These are phyloP conservation scores for Lentinula sp. DNA, from an alignment of 768 basidiomycete genomes.

Conservation along the genomic window DNA sequence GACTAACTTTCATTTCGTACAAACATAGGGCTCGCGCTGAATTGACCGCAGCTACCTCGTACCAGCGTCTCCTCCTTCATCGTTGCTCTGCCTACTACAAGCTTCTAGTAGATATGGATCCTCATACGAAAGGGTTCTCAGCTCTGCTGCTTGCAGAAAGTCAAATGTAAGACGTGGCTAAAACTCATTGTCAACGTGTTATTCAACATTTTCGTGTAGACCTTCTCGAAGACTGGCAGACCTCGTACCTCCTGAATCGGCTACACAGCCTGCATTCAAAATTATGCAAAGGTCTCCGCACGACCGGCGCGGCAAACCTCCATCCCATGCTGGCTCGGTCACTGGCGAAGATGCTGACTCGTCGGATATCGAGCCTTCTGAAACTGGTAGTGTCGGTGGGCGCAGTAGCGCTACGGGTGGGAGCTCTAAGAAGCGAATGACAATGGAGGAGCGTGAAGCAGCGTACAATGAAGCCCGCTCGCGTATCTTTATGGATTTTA, in stretches of 20 bases:
- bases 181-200: conserved; percentile 11
- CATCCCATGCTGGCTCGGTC: conserved; percentile 69
- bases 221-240: conserved; percentile 67
- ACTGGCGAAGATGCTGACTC: conserved; percentile 70
- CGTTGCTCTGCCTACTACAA: conserved; percentile 81
- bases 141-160: conserved; percentile 58
- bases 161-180: conserved; percentile 54
- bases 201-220: conserved; percentile 29
- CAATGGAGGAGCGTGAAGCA: conserved; percentile 81
- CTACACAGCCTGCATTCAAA: conserved; percentile 74
- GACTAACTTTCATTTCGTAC: conserved; percentile 2
- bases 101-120: conserved; percentile 65
- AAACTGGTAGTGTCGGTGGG: conserved; percentile 70
- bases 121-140: conserved; percentile 53
- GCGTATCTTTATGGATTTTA: conserved; percentile 80
- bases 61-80: conserved; percentile 82
- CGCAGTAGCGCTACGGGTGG: conserved; percentile 58
- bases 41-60: conserved; percentile 64
- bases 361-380: conserved; percentile 77
- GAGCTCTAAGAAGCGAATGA: conserved; percentile 60
- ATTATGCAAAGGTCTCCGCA: conserved; percentile 69
- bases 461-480: conserved; percentile 86
- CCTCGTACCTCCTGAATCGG: conserved; percentile 68
- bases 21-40: conserved; percentile 53
- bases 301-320: conserved; percentile 51